phyloP scores from a whole-genome alignment of 345 rosid genomes.

The Heritiera fomes region DNA sequence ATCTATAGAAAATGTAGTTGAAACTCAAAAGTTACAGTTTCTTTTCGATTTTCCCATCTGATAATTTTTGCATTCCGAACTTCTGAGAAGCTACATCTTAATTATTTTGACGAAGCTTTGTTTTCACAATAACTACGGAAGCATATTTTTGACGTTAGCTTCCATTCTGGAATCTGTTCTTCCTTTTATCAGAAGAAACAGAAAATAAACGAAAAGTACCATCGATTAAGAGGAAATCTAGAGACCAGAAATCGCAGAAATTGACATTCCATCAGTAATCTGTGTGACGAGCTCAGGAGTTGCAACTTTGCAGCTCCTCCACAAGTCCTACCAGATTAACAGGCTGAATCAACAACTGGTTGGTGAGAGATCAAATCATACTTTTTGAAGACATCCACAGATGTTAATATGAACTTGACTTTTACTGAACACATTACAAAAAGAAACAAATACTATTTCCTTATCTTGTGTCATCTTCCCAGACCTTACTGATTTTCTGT shows the following conservation, averaged over 20 bases:
- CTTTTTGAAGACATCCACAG: background rate
- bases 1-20: background rate
- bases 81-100: background rate
- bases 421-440: background rate
- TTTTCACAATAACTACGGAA: background rate
- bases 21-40: background rate
- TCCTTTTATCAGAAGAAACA: background rate
- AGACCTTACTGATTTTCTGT: background rate
- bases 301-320: conserved; percentile 3
- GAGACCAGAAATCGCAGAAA: background rate
- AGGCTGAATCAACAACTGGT: background rate
- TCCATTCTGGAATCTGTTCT: background rate
- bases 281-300: background rate
- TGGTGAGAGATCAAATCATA: background rate
- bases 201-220: background rate
- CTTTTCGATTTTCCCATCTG: background rate
- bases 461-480: background rate
- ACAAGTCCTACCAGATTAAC: conserved; percentile 9
- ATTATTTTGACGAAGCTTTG: background rate
- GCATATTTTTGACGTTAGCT: background rate
- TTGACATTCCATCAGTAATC: background rate
- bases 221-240: background rate
- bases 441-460: background rate
- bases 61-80: background rate
- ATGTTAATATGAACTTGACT: background rate